Conservation (phyloP, 495 filamentous ascomycete genomes). For the Hypoxylon subgilvum region DNA sequence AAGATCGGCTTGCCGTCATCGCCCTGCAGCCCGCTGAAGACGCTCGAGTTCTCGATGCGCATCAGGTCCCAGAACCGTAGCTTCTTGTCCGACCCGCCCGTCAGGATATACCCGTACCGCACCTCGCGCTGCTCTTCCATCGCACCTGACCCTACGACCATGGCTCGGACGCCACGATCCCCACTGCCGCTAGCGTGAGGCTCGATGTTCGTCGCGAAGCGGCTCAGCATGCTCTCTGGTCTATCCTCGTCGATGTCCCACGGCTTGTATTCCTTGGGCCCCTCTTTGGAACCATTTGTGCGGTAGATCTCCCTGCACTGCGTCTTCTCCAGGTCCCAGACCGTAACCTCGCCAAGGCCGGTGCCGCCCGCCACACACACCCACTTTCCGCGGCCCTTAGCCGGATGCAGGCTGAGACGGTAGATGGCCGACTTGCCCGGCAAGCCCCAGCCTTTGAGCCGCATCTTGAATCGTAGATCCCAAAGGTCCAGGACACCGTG, state of each 20-base stretch:
- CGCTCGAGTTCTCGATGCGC: constrained; percentile 70
- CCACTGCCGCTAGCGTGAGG: constrained; percentile 54
- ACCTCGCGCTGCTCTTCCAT: constrained; percentile 65
- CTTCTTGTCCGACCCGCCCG: constrained; percentile 86
- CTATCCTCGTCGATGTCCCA: constrained; percentile 91
- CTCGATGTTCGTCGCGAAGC: constrained; percentile 78
- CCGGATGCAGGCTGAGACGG: constrained; percentile 76
- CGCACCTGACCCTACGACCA: constrained; percentile 59
- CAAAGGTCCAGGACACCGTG: constrained; percentile 93
- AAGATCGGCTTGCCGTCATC: constrained; percentile 77
- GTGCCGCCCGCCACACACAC: constrained; percentile 88
- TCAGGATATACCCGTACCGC: constrained; percentile 74
- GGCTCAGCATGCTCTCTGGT: constrained; percentile 84
- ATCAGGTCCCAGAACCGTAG: constrained; percentile 90
- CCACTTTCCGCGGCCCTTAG: constrained; percentile 75
- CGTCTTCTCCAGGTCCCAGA: constrained; percentile 94
- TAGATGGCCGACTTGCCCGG: constrained; percentile 83
- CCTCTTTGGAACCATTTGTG: constrained; percentile 60
- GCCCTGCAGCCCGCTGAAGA: constrained; percentile 78
- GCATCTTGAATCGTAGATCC: constrained; percentile 91
- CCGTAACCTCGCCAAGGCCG: constrained; percentile 87
- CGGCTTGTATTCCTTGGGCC: constrained; percentile 74
- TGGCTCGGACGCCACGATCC: constrained; percentile 66
- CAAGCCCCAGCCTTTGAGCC: constrained; percentile 87
- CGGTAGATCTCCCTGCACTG: constrained; percentile 90